phyloP scores from a whole-genome alignment of 2,329 filamentous ascomycete genomes.

The Fusarium vanettenii region DNA sequence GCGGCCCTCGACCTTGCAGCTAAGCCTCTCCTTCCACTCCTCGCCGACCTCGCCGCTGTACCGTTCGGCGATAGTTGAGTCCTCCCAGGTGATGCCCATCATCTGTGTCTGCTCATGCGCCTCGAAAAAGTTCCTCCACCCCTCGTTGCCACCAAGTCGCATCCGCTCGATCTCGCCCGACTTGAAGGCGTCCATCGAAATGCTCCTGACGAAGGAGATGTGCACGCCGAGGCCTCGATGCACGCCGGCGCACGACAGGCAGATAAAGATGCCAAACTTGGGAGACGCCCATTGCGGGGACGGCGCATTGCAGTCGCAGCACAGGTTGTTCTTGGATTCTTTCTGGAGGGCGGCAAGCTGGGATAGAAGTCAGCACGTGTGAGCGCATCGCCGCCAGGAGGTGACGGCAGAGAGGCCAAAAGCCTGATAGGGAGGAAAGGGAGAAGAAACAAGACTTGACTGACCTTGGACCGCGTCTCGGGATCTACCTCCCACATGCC shows the following conservation, averaged over 20 bases:
- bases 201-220: slow-evolving; percentile 97
- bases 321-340: slow-evolving; percentile 86
- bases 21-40: slow-evolving; percentile 92
- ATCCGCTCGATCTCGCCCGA: slow-evolving; percentile 91
- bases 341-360: slow-evolving; percentile 94
- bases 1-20: slow-evolving; percentile 86
- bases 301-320: slow-evolving; percentile 95
- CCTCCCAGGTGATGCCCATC: slow-evolving; percentile 80
- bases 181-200: slow-evolving; percentile 99
- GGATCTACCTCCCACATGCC: slow-evolving; percentile 99
- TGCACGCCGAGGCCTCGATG: slow-evolving; percentile 96
- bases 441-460: slow-evolving; percentile 29
- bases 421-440: slow-evolving; percentile 10
- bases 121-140: slow-evolving; percentile 90
- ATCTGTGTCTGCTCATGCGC: slow-evolving; percentile 73
- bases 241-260: slow-evolving; percentile 92
- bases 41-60: slow-evolving; percentile 92
- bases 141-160: slow-evolving; percentile 89
- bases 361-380: slow-evolving; percentile 24
- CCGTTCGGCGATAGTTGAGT: slow-evolving; percentile 88
- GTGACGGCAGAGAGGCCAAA: neutral
- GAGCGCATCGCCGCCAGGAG: slow-evolving; percentile 4
- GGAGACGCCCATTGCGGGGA: slow-evolving; percentile 98
- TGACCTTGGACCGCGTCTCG: slow-evolving; percentile 93
- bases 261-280: slow-evolving; percentile 99